These are phyloP conservation scores for Pythium myriotylum DNA, from an alignment of 352 stramenopile genomes.

Conservation along the genomic window DNA sequence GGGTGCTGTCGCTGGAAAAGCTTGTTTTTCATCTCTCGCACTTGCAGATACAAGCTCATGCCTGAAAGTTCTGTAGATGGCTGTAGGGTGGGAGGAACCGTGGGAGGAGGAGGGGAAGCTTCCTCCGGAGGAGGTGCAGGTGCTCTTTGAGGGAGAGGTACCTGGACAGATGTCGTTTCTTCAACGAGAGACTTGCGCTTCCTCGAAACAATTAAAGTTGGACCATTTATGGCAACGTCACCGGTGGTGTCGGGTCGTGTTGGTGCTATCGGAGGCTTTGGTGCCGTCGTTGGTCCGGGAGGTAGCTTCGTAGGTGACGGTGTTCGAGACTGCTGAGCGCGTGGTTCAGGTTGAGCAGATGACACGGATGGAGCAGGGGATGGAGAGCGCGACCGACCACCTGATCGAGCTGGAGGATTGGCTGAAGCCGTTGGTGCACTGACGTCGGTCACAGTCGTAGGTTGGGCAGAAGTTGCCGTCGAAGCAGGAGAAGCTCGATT, in stretches of 20 bases:
- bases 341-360: neutral
- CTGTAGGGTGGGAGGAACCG: too few species aligned
- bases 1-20: neutral
- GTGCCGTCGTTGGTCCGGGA: neutral
- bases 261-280: neutral
- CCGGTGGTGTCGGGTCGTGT: neutral
- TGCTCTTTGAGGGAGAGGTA: neutral
- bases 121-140: neutral
- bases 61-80: neutral
- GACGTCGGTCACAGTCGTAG: too few species aligned
- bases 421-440: neutral
- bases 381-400: neutral
- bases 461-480: neutral
- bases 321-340: neutral
- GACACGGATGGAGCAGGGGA: neutral
- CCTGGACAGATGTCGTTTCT: neutral
- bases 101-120: neutral
- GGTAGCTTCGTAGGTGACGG: constrained; percentile 1
- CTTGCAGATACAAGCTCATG: constrained; percentile 3
- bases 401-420: neutral
- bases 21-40: constrained; percentile 11
- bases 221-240: neutral
- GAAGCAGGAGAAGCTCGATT: neutral
- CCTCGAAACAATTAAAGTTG: neutral
- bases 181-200: constrained; percentile 7